Conservation (phyloP, 2,329 filamentous ascomycete genomes). For the Escovopsis sp. region DNA sequence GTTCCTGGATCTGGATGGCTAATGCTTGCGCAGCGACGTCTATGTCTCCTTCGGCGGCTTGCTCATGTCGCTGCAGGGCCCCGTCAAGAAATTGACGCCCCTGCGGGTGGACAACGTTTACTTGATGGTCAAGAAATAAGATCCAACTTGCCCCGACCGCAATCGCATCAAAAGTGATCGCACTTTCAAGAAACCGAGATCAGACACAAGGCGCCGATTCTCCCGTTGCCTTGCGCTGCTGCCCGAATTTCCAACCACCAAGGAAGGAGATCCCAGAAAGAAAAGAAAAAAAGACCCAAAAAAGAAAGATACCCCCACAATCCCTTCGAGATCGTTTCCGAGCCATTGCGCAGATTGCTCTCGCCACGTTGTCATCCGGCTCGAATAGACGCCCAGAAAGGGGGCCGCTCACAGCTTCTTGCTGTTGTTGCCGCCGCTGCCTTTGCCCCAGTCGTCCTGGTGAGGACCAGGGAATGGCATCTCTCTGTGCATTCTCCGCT, state of each 20-base stretch:
- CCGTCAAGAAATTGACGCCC: constrained; percentile 87
- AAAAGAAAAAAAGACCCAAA: no score
- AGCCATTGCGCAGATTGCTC: no score
- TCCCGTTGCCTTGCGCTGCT: neutral
- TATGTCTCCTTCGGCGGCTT: constrained; percentile 91
- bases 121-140: constrained; percentile 62
- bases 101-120: constrained; percentile 90
- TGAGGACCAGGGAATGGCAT: constrained; percentile 66
- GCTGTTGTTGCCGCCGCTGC: neutral
- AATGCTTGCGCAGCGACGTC: constrained; percentile 50
- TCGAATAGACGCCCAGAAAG: no score
- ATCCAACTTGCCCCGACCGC: neutral
- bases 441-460: constrained; percentile 18
- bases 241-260: neutral
- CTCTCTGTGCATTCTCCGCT: constrained; percentile 57
- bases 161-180: neutral
- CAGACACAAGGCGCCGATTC: no score
- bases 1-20: no score
- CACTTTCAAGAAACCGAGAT: no score
- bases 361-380: no score
- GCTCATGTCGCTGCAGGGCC: constrained; percentile 78
- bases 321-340: no score
- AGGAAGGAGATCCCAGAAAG: no score
- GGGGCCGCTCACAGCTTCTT: no score
- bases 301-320: no score